Conservation (phyloP, 306 rosid genomes). For the Dryas alaskensis region DNA sequence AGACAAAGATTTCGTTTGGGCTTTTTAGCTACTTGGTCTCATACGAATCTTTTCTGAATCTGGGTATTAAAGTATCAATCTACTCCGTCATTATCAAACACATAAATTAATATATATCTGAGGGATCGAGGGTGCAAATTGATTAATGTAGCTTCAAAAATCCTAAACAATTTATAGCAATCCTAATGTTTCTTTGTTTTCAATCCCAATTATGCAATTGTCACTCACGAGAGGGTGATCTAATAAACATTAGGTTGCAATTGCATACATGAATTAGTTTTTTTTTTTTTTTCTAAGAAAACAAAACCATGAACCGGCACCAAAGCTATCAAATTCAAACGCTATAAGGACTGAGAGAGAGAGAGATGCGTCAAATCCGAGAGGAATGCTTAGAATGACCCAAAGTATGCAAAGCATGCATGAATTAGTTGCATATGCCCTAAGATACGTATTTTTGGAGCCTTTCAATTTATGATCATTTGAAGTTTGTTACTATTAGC, state of each 20-base stretch:
- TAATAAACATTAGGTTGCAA: too few relatives aligned
- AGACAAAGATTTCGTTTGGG: slow-evolving; percentile 12
- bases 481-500: neutral
- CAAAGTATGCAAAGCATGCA: too few relatives aligned
- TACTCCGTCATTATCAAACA: slow-evolving; percentile 6
- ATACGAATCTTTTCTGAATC: slow-evolving; percentile 5
- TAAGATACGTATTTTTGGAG: neutral
- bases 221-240: neutral
- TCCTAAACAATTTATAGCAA: slow-evolving; percentile 6
- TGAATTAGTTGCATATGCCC: too few relatives aligned
- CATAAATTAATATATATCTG: neutral
- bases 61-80: neutral
- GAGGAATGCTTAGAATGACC: too few relatives aligned
- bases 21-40: neutral
- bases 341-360: too few relatives aligned
- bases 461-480: neutral
- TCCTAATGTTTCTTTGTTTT: neutral
- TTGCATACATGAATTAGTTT: neutral
- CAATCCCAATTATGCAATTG: slow-evolving; percentile 14
- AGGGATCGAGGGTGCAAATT: neutral
- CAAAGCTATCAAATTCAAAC: too few relatives aligned
- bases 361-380: too few relatives aligned
- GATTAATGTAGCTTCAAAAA: neutral
- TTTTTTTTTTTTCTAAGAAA: too few relatives aligned
- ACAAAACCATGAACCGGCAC: too few relatives aligned